These are phyloP conservation scores for Acanthamoeba polyphaga DNA, from an alignment of 208 protist genomes.

Conservation along the genomic window DNA sequence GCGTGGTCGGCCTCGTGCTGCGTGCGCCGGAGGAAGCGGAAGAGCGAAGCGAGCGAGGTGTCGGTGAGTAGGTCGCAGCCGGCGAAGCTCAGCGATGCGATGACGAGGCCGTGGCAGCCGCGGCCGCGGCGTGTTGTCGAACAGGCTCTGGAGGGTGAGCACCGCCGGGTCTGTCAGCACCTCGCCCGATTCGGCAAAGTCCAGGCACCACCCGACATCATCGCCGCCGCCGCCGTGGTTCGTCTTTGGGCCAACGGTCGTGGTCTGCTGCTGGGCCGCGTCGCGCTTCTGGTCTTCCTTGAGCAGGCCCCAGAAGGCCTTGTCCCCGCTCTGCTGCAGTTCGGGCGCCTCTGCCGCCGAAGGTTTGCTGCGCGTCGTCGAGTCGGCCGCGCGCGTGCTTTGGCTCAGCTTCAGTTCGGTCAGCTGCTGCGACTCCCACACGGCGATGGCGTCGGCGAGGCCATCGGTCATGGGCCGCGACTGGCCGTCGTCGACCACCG, in stretches of 20 bases:
- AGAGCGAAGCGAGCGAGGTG: not conserved
- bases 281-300: not conserved
- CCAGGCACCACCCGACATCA: not conserved
- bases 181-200: constrained; percentile 15
- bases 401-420: not conserved
- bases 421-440: constrained; percentile 18
- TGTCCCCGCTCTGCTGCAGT: not conserved
- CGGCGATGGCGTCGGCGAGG: not conserved
- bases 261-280: too few species aligned
- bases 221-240: not conserved
- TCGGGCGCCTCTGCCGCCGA: too few species aligned
- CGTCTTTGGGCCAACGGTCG: too few species aligned
- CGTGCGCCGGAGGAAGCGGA: not conserved
- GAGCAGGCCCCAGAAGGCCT: not conserved
- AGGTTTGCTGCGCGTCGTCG: not conserved
- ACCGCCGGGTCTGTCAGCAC: not conserved
- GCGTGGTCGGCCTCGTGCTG: not conserved
- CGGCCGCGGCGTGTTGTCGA: not conserved
- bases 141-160: constrained; percentile 15
- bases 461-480: not conserved
- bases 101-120: not conserved
- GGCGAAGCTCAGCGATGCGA: not conserved
- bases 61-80: constrained; percentile 5
- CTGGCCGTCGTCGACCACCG: not conserved
- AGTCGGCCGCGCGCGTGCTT: not conserved